Conservation (phyloP, 208 protist genomes). For the Acanthamoeba triangularis region DNA sequence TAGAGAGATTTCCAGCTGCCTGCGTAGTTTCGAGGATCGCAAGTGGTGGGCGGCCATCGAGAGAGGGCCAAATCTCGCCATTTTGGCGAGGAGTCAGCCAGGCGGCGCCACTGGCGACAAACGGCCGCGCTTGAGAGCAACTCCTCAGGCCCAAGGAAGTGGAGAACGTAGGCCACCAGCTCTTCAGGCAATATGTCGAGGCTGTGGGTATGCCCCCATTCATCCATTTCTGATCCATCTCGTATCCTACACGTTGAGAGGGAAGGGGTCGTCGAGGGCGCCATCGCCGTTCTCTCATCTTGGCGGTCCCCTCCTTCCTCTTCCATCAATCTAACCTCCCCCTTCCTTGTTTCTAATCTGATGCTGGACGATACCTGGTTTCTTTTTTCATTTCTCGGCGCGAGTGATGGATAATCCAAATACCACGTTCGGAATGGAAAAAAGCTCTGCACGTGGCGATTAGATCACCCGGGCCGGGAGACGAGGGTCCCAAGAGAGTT, state of each 20-base stretch:
- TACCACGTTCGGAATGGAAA: no score
- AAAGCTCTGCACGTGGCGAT: no score
- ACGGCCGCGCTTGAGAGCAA: background rate
- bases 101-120: slow-evolving; percentile 28
- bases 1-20: slow-evolving; percentile 51
- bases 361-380: no score
- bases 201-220: background rate
- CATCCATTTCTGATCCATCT: background rate
- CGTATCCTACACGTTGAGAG: background rate
- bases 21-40: background rate
- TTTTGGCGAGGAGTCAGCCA: slow-evolving; percentile 26
- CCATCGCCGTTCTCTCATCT: background rate
- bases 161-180: slow-evolving; percentile 33
- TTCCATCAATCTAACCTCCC: background rate
- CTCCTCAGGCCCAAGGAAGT: slow-evolving; percentile 15
- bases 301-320: background rate
- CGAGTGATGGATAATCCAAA: no score
- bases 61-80: slow-evolving; percentile 10
- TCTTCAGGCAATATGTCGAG: background rate
- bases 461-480: no score
- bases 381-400: no score
- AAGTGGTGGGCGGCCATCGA: slow-evolving; percentile 5
- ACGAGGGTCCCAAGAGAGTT: no score
- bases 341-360: background rate
- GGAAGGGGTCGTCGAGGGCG: background rate